Evolutionary conservation across 306 rosid genomes (phyloP).

Genomic region (Arachis stenosperma): DNA sequence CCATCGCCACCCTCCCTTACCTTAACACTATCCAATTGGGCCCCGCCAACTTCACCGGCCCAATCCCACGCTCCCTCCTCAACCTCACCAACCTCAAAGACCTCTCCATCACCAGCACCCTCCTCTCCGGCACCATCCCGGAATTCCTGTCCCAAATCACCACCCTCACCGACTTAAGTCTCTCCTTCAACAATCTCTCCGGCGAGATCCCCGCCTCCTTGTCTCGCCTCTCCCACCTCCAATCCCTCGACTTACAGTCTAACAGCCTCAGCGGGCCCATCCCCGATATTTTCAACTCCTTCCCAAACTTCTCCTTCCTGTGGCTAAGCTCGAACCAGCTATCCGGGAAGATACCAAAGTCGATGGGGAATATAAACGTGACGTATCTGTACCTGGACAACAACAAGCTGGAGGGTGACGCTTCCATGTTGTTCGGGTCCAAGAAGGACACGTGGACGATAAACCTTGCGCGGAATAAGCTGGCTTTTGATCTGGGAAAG

Average conservation of each 20-base stretch:
- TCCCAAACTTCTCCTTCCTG: too few species aligned
- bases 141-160: not conserved
- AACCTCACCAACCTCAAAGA: too few species aligned
- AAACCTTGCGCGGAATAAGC: conserved; percentile 46
- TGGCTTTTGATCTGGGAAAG: conserved; percentile 46
- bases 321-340: too few species aligned
- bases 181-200: conserved; percentile 6
- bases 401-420: conserved; percentile 61
- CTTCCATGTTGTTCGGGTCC: conserved; percentile 46
- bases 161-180: not conserved
- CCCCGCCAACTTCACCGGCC: conserved; percentile 42
- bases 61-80: too few species aligned
- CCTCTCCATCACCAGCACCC: too few species aligned
- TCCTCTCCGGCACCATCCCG: not conserved
- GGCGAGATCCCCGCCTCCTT: too few species aligned
- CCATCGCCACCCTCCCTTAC: conserved; percentile 52
- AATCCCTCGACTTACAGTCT: conserved; percentile 23
- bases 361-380: too few species aligned
- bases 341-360: too few species aligned
- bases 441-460: conserved; percentile 17
- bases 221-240: too few species aligned
- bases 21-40: conserved; percentile 40
- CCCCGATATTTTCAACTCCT: too few species aligned
- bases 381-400: not conserved
- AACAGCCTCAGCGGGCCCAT: conserved; percentile 45